Evolutionary conservation across 2,329 filamentous ascomycete species (phyloP), one percentile per base, ranked within the genome.

Genomic region (Boeremia lycopersici): DNA sequence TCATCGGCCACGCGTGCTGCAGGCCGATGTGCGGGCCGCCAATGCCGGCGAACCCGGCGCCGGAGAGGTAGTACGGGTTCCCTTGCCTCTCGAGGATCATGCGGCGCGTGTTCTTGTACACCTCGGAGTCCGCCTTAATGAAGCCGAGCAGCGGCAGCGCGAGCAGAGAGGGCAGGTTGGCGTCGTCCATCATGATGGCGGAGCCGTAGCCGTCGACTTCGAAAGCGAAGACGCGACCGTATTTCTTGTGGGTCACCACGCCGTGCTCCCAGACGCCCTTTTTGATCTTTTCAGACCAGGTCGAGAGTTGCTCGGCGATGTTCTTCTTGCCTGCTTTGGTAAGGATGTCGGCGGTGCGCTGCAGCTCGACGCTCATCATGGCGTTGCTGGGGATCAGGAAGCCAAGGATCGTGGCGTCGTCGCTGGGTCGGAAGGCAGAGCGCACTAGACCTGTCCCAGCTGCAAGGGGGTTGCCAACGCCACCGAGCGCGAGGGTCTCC

Each of bases 1-100:
- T 95, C 92, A 99, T 98, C 0, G 95, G 95, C 95, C 95, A 99
- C 7, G 93, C 95, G 63, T 96, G 90, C 65, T 85, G 80, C n/a
- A 96, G 78, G 0, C 95, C 95, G 62, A 97, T 89, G 62, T 88
- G 86, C 29, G 86, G 86, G 2, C 92, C 95, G 65, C 95, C 95
- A 64, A 99, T 96, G 6, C 95, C 95, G 43, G 85, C 84, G 69
- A 99, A 96, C 0, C 84, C 86, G 13, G 77, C 78, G 2, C 95
- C 95, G 25, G 82, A 81, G 6, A 99, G 81, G 71, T 87, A 98
- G 73, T 97, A 99, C 0, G 95, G 95, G 70, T 99, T 99, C 0
- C 89, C 88, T 0, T 79, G 64, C 69, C 88, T 89, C 36, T 85
- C 82, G 13, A 96, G 80, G 46, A 97, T 81, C 82, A 93, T 93